Evolutionary conservation across 345 rosid species (phyloP), one percentile per base, ranked within the genome.

Genomic region (Raphanus raphanistrum): DNA sequence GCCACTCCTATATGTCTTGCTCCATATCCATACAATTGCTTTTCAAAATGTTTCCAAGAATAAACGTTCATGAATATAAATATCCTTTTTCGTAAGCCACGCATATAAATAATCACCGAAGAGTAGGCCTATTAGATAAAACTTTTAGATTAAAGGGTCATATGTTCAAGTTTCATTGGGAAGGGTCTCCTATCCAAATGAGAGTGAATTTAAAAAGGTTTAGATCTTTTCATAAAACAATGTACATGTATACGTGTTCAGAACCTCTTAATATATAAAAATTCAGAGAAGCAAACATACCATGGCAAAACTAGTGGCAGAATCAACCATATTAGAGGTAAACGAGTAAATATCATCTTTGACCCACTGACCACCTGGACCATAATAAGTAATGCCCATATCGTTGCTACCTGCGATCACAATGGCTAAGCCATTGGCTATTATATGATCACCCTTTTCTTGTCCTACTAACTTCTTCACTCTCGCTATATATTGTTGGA

Each of bases 1-100:
- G 87, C 0, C 4, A 88, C 81, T 45, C 72, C 90, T 15, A 90
- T 85, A 26, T 82, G 89, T 68, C 88, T 85, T 27, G 87, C 92
- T 68, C 97, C 97, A 0, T 84, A 5, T 57, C 70, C 79, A 59
- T 84, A 75, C 0, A 90, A 83, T 31, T 84, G 90, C 93, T 90
- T 8, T 59, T 12, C n/a, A 59, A 59, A 25, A 21, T 55, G 11
- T 55, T 21, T 55, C 13, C 61, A 55, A 25, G 32, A 58, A 6
- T 57, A 17, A 55, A 55, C 8, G 27, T 50, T 50, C 57, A 50
- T n/a, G 21, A 50, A 45, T 45, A 45, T n/a, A 50, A n/a, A n/a
- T 50, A n/a, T 50, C 21, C 57, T n/a, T 50, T 36, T 36, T 36
- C 43, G 9, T 36, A 36, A 36, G 43, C 43, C 43, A 21, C 21